These are phyloP conservation scores for Rutstroemia sydowiana DNA, from an alignment of 2,329 filamentous ascomycete species.

Conservation along the genomic window DNA sequence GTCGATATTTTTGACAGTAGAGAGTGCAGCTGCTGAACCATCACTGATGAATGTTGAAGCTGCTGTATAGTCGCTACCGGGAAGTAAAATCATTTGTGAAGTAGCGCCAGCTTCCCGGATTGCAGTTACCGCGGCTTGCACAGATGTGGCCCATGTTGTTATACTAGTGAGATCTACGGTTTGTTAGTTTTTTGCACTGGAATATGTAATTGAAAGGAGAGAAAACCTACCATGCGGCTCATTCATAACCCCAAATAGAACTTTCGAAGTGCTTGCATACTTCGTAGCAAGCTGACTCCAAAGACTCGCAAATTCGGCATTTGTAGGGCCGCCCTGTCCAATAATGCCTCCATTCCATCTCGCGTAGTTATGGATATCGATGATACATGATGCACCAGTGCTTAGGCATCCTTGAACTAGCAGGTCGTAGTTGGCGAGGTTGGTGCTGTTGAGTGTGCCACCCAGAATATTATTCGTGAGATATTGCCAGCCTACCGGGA, in stretches of 20 bases:
- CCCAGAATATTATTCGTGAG: slow-evolving; percentile 47
- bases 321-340: slow-evolving; percentile 56
- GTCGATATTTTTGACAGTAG: slow-evolving; percentile 50
- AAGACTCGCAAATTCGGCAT: slow-evolving; percentile 48
- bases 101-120: slow-evolving; percentile 59
- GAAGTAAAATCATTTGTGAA: slow-evolving; percentile 55
- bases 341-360: slow-evolving; percentile 56
- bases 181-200: not conserved
- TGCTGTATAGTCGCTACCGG: slow-evolving; percentile 52
- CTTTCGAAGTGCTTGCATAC: slow-evolving; percentile 45
- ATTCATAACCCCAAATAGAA: slow-evolving; percentile 64
- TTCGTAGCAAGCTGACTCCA: slow-evolving; percentile 52
- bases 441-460: slow-evolving; percentile 40
- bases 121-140: slow-evolving; percentile 56
- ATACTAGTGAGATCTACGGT: slow-evolving; percentile 35
- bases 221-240: slow-evolving; percentile 45
- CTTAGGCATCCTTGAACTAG: slow-evolving; percentile 49
- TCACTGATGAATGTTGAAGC: slow-evolving; percentile 41
- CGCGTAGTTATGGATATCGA: slow-evolving; percentile 52
- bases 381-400: slow-evolving; percentile 50
- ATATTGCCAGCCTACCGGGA: slow-evolving; percentile 54
- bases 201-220: not conserved
- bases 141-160: slow-evolving; percentile 48
- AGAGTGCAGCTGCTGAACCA: slow-evolving; percentile 44
- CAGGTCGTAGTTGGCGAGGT: slow-evolving; percentile 45